Evolutionary conservation across 2,329 filamentous ascomycete species (phyloP), one percentile per base, ranked within the genome.

Genomic region (Microdochium paspali): DNA sequence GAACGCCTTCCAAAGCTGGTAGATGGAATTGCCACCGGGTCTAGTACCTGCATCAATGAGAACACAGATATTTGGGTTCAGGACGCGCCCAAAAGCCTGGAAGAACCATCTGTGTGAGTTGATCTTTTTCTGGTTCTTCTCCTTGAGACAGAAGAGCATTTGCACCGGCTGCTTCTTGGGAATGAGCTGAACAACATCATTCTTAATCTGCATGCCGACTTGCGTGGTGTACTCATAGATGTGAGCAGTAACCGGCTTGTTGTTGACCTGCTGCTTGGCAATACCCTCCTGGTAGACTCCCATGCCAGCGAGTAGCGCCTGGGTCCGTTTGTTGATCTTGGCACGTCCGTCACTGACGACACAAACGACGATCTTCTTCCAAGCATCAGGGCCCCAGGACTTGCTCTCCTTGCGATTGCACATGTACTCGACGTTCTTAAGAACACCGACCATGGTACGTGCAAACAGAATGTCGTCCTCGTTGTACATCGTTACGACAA

Each of bases 111-210:
- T 77, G 66, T 98, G 93, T 0, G 93, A 97, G 65, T 98, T 98
- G 79, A 98, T 98, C 76, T 98, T 98, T 75, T 98, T 98, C 71
- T 96, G 90, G 64, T 98, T 98, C 79, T 96, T 97, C 64, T 98
- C 93, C 73, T 98, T 98, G 51, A 98, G 68, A 65, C 93, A 98
- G 73, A 98, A 98, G 4, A 98, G 80, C 72, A 98, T 85, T 70
- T 98, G 93, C 2, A 98, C 87, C 0, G 93, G 91, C 52, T 93
- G 90, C 51, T 86, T 85, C 60, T 90, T 88, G 44, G 85, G 84
- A 52, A 93, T 87, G 45, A 97, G 74, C 44, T 84, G 77, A 9
- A 97, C 91, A 39, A 95, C 79, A 50, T 86, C 85, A 56, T 91
- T 94, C 72, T 95, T 95, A 63, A 97, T 82, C 59, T 88, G 82